Base-by-base conservation (phyloP, 495 filamentous ascomycete genomes). In the Tuber umbilicatum region DNA sequence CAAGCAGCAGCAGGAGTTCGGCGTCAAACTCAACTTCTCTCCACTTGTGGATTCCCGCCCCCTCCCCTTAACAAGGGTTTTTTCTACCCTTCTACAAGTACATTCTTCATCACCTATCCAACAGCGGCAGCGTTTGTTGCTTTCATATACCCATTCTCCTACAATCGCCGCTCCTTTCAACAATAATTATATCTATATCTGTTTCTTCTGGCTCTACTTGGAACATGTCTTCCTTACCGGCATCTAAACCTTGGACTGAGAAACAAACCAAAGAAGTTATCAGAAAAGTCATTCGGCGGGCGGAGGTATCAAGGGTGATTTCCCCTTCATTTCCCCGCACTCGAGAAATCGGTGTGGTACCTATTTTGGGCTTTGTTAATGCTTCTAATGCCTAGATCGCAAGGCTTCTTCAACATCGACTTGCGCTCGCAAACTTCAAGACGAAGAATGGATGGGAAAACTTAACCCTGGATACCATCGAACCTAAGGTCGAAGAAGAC, bases 351-450 rank as follows among this genome's bases (percentile, higher is more conserved):
- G 74, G 64, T 70, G 74, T 80, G 73, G 77, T 37, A 38, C 77
- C 19, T 70, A 69, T 80, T 76, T 70, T 71, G 70, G 64, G 47
- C 40, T 68, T 76, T 73, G 78, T 71, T 80, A 80, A 80, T 74
- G 27, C 55, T 72, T 39, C 70, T 74, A 76, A 76, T 69, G 73
- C 47, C 73, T 78, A 99, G 95, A 95, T 98, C 84, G 95, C 93
- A 73, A 86, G 94, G 84, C 91, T 90, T 81, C 86, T 99, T 45
- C 93, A 97, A 84, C 92, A 96, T 85, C 93, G 94, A 68, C 87
- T 99, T 45, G 94, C 96, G 78, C 88, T 98, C 71, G 95, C 95
- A 82, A 94, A 92, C 85, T 93, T 97, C 88, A 99, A 97, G 85
- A 92, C 94, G 72, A 92, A 94, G 83, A 90, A 97, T 84, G 94